Percentiles rank a stretch among this genome's conserved stretches.
phyloP scores from a whole-genome alignment of 305 asterid species.

The Fraxinus nigra region DNA sequence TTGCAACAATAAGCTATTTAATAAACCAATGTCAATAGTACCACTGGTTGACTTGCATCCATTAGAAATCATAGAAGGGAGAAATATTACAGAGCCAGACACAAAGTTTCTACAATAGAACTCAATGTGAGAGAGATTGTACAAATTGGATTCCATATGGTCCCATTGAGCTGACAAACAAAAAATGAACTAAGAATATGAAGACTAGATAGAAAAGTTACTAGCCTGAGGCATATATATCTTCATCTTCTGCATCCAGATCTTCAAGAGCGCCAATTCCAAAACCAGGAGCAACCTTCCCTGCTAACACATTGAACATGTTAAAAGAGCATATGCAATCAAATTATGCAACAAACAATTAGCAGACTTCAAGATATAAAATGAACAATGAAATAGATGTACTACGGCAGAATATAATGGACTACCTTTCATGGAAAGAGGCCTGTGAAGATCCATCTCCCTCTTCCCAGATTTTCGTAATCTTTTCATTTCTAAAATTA shows the following conservation, averaged over 20 bases:
- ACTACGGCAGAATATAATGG: conserved; percentile 12
- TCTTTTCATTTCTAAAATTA: conserved; percentile 69
- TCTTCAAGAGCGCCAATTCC: conserved; percentile 98
- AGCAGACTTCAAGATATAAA: conserved; percentile 3
- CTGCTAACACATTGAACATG: conserved; percentile 40
- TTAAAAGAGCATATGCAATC: conserved; percentile 24
- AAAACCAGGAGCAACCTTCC: conserved; percentile 88
- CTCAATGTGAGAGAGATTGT: neutral
- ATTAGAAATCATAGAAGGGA: neutral
- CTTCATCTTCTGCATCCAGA: conserved; percentile 91
- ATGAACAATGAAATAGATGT: neutral
- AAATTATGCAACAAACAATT: neutral
- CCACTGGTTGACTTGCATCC: neutral
- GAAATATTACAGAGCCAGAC: neutral
- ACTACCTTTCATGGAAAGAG: conserved; percentile 58
- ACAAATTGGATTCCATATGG: neutral
- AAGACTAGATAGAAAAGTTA: conserved; percentile 7
- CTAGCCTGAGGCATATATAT: conserved; percentile 77
- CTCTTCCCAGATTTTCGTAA: conserved; percentile 51
- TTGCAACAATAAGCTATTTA: neutral
- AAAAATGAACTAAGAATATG: neutral
- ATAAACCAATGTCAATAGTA: neutral
- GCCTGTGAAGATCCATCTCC: conserved; percentile 38
- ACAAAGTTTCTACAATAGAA: neutral
- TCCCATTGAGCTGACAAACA: conserved; percentile 8